These are phyloP conservation scores for Trypethelium eluteriae DNA, from an alignment of 495 filamentous ascomycete species.

Conservation along the genomic window DNA sequence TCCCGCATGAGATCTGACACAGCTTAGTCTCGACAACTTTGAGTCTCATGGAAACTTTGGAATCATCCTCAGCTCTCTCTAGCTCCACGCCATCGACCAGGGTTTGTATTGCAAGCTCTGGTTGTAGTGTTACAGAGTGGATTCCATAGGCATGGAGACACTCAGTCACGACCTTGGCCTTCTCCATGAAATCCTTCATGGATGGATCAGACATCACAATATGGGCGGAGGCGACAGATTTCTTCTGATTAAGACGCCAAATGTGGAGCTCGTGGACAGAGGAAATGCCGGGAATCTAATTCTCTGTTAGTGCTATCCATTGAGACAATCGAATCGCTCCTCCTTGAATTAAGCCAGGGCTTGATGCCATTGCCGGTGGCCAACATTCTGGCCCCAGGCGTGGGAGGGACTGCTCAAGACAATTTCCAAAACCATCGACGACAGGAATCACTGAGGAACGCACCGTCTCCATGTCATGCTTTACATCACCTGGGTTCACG, in stretches of 20 bases:
- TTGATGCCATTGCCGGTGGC: too few relatives aligned
- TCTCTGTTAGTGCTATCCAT: not conserved
- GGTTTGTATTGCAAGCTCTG: slow-evolving; percentile 31
- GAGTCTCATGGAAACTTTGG: not conserved
- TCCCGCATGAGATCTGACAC: slow-evolving; percentile 4
- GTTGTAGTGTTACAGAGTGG: slow-evolving; percentile 46
- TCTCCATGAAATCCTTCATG: slow-evolving; percentile 35
- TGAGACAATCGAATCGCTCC: too few relatives aligned
- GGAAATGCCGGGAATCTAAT: slow-evolving; percentile 40
- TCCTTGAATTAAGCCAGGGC: too few relatives aligned
- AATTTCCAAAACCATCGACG: not conserved
- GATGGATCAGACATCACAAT: slow-evolving; percentile 39
- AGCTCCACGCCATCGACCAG: not conserved
- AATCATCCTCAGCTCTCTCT: not conserved
- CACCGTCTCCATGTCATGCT: slow-evolving; percentile 39
- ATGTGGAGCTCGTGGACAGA: slow-evolving; percentile 48
- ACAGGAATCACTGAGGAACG: slow-evolving; percentile 10
- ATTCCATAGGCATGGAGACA: slow-evolving; percentile 49
- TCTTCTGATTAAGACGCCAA: slow-evolving; percentile 47
- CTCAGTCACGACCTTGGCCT: slow-evolving; percentile 40
- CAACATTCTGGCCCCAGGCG: too few relatives aligned
- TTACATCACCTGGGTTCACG: slow-evolving; percentile 23
- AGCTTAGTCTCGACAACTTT: not conserved
- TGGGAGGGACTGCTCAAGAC: not conserved
- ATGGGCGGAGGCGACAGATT: slow-evolving; percentile 45